A percentile compares a stretch with the other conserved stretches of the same genome.
These are phyloP conservation scores for Aspergillus asperescens DNA, from an alignment of 495 filamentous ascomycete species.

Conservation along the genomic window DNA sequence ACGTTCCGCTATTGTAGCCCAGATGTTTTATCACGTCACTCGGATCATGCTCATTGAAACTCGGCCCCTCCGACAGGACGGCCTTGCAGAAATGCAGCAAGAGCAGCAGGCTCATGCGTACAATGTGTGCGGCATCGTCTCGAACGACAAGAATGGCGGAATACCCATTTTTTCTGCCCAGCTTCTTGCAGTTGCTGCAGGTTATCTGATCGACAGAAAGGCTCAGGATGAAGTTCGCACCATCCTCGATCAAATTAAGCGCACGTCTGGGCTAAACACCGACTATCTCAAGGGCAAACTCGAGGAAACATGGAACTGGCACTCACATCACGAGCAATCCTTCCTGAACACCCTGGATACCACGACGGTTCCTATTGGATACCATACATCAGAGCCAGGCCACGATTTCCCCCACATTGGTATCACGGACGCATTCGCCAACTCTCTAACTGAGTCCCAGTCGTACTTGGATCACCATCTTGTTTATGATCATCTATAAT, in stretches of 20 bases:
- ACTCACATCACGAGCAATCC: constrained; percentile 24
- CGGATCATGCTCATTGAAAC: constrained; percentile 75
- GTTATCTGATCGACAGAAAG: constrained; percentile 57
- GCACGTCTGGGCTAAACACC: constrained; percentile 73
- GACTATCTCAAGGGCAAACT: constrained; percentile 63
- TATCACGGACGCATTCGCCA: not conserved
- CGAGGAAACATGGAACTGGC: constrained; percentile 75
- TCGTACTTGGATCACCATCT: not conserved
- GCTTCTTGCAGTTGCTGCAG: constrained; percentile 73
- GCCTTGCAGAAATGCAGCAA: constrained; percentile 55
- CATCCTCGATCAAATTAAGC: constrained; percentile 69
- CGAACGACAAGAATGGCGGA: constrained; percentile 74
- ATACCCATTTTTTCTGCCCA: constrained; percentile 72
- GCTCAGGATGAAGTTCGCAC: constrained; percentile 81
- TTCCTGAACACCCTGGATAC: constrained; percentile 21
- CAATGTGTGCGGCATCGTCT: constrained; percentile 81
- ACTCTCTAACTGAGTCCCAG: not conserved
- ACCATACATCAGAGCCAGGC: constrained; percentile 24
- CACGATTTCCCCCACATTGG: not conserved
- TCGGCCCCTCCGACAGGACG: constrained; percentile 60
- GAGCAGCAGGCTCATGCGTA: constrained; percentile 67
- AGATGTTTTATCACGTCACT: constrained; percentile 87
- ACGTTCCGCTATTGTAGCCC: constrained; percentile 69
- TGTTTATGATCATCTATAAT: not conserved
- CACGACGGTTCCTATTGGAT: not conserved